Percentiles rank a stretch among this genome's conserved stretches.
Evolutionary conservation across 768 basidiomycete species (phyloP).

Genomic region (Neoboletus magnificus): DNA sequence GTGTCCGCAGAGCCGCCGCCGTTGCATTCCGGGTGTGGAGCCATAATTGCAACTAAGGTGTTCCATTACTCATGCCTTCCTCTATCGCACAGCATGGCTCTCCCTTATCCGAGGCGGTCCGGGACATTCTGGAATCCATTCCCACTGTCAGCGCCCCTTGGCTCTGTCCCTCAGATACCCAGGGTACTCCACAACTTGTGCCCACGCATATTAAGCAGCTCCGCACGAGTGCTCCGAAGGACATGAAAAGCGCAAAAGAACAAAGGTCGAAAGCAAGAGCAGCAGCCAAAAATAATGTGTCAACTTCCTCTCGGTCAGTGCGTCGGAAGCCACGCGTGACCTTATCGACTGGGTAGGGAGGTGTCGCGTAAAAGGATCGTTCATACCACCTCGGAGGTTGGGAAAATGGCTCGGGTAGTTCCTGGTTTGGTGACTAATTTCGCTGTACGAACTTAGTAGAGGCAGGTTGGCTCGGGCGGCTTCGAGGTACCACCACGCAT

Average conservation of each 20-base stretch:
- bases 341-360: slow-evolving; percentile 11
- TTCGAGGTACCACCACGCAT: background rate
- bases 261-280: slow-evolving; percentile 47
- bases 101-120: slow-evolving; percentile 36
- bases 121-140: slow-evolving; percentile 45
- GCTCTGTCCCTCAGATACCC: slow-evolving; percentile 37
- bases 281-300: slow-evolving; percentile 39
- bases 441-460: background rate
- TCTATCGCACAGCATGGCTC: slow-evolving; percentile 36
- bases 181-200: slow-evolving; percentile 36
- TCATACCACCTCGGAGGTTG: background rate
- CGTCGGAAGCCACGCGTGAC: slow-evolving; percentile 23
- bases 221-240: slow-evolving; percentile 71
- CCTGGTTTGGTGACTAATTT: background rate
- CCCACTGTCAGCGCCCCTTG: slow-evolving; percentile 63
- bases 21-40: slow-evolving; percentile 63
- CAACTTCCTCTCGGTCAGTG: slow-evolving; percentile 7
- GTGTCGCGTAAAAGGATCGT: background rate
- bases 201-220: slow-evolving; percentile 83
- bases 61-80: slow-evolving; percentile 4
- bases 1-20: slow-evolving; percentile 62
- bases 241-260: slow-evolving; percentile 71
- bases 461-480: background rate
- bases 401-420: background rate
- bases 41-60: background rate